phyloP scores from a whole-genome alignment of 2,329 filamentous ascomycete genomes.

The Tolypocladium pustulatum region DNA sequence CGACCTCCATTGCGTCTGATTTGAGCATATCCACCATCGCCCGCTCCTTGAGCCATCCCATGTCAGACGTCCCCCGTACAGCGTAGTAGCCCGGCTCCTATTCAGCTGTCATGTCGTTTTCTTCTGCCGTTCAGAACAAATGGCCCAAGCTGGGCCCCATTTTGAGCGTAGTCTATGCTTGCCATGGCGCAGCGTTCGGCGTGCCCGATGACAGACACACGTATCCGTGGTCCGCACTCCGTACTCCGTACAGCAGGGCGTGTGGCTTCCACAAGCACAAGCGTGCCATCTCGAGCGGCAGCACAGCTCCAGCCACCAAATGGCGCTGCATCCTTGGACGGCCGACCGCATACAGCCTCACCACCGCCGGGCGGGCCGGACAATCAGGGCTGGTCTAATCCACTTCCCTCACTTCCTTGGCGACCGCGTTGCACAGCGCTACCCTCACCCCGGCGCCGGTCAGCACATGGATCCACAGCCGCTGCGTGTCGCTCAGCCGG shows the following conservation, averaged over 20 bases:
- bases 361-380: neutral
- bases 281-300: neutral
- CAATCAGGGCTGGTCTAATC: slow-evolving; percentile 14
- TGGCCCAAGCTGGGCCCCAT: neutral
- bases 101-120: neutral
- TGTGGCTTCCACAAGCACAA: neutral
- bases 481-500: slow-evolving; percentile 86
- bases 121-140: neutral
- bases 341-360: neutral
- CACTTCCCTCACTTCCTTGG: slow-evolving; percentile 37
- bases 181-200: neutral
- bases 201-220: neutral
- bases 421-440: slow-evolving; percentile 62
- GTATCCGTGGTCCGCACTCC: neutral
- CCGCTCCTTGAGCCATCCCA: neutral
- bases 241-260: too few relatives aligned
- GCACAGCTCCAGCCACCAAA: neutral
- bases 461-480: slow-evolving; percentile 93
- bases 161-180: neutral
- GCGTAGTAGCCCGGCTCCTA: neutral
- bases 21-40: neutral
- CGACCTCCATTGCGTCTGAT: neutral
- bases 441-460: slow-evolving; percentile 76
- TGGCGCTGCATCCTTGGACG: neutral
- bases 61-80: neutral